Base-by-base conservation (phyloP, 2,329 filamentous ascomycete species). In the Fusarium lyarnte region DNA sequence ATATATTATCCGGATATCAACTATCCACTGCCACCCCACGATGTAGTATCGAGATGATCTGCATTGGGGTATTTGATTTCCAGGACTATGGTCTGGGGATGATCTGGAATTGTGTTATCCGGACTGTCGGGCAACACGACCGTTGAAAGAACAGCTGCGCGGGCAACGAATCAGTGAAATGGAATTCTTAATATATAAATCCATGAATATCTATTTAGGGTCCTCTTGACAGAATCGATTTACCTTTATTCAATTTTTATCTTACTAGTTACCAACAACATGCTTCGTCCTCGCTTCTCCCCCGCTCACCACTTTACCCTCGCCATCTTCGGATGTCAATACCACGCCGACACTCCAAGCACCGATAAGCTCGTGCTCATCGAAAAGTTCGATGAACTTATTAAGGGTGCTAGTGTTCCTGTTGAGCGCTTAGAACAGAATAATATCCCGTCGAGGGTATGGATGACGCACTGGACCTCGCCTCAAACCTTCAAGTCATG, bases 381-480 rank as follows among this genome's bases (percentile, higher is more conserved):
- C 3, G 13, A 36, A 2, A 17, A n/a, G 5, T 61, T 61, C 3
- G 58, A 61, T 7, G 13, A 43, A 3, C 51, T 61, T 10, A n/a
- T 61, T 0, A 45, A n/a, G 1, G 13, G n/a, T 38, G 13, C 39
- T 10, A 1, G 21, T 3, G 29, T 61, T 1, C 33, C 17, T 8
- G 51, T 61, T 2, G 58, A 58, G 42, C 39, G 35, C 0, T 7
- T 61, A 19, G 58, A 61, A 14, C 58, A 58, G 9, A 61, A 61
- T 10, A 19, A 45, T 2, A 31, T 58, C 4, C 58, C 58, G 6
- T 61, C 58, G 3, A 39, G 42, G 2, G 23, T 61, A 3, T 61
- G 58, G 58, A 61, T 61, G 58, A 58, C 21, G 1, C 31, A 58
- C 21, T 58, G 51, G 58, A 21, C 29, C 21, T 61, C 58, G 9